These are phyloP conservation scores for Cylindrodendrum hubeiense DNA, from an alignment of 2,329 filamentous ascomycete species.

Conservation along the genomic window DNA sequence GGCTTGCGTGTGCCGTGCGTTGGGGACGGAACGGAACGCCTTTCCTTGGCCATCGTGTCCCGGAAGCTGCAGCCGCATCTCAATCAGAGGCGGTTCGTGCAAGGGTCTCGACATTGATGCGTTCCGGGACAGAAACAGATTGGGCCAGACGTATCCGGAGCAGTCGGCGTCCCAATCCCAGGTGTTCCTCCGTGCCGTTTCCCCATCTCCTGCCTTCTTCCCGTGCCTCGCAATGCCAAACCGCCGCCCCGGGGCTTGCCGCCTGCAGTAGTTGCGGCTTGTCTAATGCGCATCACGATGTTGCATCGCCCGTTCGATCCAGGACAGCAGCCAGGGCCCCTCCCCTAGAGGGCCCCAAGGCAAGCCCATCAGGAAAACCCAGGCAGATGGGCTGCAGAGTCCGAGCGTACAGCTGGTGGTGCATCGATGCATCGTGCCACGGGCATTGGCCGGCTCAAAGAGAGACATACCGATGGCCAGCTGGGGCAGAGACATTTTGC, in stretches of 20 bases:
- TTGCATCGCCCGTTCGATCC: slow-evolving; percentile 7
- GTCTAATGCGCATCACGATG: slow-evolving; percentile 17
- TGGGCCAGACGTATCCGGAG: background rate
- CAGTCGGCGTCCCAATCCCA: background rate
- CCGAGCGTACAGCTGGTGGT: slow-evolving; percentile 32
- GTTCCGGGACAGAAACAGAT: background rate
- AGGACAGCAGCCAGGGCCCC: slow-evolving; percentile 1
- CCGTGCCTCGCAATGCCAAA: slow-evolving; percentile 1
- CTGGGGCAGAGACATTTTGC: slow-evolving; percentile 6
- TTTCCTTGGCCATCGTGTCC: background rate
- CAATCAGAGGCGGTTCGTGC: background rate
- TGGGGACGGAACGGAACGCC: background rate
- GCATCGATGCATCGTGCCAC: slow-evolving; percentile 8
- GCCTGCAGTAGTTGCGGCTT: slow-evolving; percentile 14
- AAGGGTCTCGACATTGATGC: background rate
- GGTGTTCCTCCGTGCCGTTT: background rate
- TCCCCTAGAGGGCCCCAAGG: slow-evolving; percentile 13
- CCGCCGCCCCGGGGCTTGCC: background rate
- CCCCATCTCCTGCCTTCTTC: background rate
- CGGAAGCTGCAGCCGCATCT: background rate
- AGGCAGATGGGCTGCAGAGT: slow-evolving; percentile 33
- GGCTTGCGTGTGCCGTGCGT: background rate
- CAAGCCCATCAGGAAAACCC: slow-evolving; percentile 15
- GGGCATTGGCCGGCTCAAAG: slow-evolving; percentile 4
- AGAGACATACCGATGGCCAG: slow-evolving; percentile 7